phyloP scores from a whole-genome alignment of 148 eudicot species.

The Rhododendron vialii region DNA sequence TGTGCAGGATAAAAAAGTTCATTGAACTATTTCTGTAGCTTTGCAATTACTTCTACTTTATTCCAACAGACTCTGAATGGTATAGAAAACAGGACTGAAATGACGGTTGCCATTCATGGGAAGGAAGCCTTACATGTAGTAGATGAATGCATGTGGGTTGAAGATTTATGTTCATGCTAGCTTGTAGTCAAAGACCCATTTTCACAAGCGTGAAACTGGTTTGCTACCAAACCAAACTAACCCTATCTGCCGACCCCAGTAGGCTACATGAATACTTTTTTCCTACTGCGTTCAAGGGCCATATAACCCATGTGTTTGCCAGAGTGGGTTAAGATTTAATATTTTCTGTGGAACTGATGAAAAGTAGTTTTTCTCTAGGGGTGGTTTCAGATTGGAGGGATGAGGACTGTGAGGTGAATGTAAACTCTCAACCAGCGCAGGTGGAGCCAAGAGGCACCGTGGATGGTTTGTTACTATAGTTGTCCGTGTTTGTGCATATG shows the following conservation, averaged over 20 bases:
- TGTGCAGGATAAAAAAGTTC: not conserved
- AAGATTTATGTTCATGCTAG: not conserved
- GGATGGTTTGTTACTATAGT: conserved; percentile 14
- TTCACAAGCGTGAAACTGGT: not conserved
- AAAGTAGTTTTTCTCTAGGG: not conserved
- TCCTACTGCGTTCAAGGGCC: not conserved
- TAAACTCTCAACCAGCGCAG: conserved; percentile 8
- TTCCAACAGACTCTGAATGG: not conserved
- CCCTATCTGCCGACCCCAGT: not conserved
- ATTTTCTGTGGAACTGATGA: conserved; percentile 2
- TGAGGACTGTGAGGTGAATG: conserved; percentile 5
- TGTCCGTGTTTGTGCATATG: not conserved
- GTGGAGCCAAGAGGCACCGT: conserved; percentile 17
- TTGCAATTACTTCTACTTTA: not conserved
- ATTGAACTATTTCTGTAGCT: not conserved
- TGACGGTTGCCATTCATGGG: not conserved
- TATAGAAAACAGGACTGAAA: not conserved
- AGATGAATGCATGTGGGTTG: not conserved
- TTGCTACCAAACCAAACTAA: not conserved
- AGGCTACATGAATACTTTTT: not conserved
- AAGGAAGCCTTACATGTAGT: not conserved
- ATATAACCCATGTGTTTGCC: not conserved
- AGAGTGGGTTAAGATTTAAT: not conserved
- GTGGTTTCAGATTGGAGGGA: conserved; percentile 26
- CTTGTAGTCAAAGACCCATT: not conserved